Evolutionary conservation across 495 filamentous ascomycete genomes (phyloP), one percentile per base, ranked within the genome.

Genomic region (Thozetella sp.): DNA sequence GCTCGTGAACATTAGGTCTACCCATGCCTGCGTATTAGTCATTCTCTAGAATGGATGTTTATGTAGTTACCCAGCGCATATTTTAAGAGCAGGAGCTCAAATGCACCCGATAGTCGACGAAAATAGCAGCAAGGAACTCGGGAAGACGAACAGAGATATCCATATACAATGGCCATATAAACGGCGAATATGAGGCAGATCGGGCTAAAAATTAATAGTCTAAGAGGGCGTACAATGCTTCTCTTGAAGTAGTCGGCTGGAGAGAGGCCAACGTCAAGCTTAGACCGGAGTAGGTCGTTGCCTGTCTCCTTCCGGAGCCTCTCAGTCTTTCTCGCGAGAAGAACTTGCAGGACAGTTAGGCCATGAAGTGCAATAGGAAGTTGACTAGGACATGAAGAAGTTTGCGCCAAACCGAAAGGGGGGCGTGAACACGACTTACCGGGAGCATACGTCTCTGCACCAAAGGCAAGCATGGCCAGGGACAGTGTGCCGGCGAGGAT

Each of bases 121-220:
- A n/a, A n/a, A n/a, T n/a, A n/a, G n/a, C n/a, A n/a, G n/a, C n/a
- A n/a, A n/a, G n/a, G n/a, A n/a, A n/a, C n/a, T n/a, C n/a, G n/a
- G n/a, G n/a, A n/a, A n/a, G n/a, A n/a, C n/a, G n/a, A n/a, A n/a
- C n/a, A 94, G 20, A 93, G 71, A 43, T 88, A 87, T 12, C 89
- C 88, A 66, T 93, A 93, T 11, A 87, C 76, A 58, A 92, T 83
- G 22, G 86, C 80, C 74, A 92, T 86, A 72, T 92, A 93, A 1
- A 91, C 60, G 3, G 85, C 88, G 19, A 90, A 80, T 26, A 88
- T 68, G 62, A 87, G 79, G 40, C 87, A 83, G 59, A 92, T 89
- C 11, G 88, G 85, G 56, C 70, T 86, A 57, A 74, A 72, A 22
- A 80, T 56, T 9, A 87, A 72, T 69, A 86, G 73, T 61, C 80